Evolutionary conservation across 768 basidiomycete species (phyloP).

Genomic region (Fomitopsis pulvina): DNA sequence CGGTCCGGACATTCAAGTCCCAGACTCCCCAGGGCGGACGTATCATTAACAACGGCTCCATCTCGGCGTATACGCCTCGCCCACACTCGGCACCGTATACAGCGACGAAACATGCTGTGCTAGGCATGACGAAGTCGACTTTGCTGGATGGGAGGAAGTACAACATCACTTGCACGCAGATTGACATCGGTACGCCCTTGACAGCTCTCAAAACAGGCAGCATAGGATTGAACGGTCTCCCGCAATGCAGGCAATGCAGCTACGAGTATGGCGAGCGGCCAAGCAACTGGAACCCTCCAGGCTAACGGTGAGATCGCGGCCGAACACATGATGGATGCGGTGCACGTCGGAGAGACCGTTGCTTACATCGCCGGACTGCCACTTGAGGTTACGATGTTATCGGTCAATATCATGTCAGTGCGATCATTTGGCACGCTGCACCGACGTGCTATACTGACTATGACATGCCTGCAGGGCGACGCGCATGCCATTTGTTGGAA

Average conservation of each 20-base stretch:
- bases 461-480: conserved; percentile 38
- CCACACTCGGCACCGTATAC: conserved; percentile 62
- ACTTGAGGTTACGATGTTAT: conserved; percentile 59
- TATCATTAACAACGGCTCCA: conserved; percentile 76
- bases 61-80: conserved; percentile 66
- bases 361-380: conserved; percentile 70
- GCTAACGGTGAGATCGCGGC: conserved; percentile 51
- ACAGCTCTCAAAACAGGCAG: neutral
- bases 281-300: conserved; percentile 51
- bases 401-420: conserved; percentile 69
- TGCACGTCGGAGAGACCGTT: conserved; percentile 65
- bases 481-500: conserved; percentile 39
- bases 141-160: conserved; percentile 70
- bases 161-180: conserved; percentile 72
- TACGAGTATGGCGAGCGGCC: conserved; percentile 48
- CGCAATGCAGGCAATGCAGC: conserved; percentile 58
- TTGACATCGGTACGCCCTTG: conserved; percentile 66
- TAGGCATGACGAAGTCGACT: conserved; percentile 69
- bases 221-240: neutral
- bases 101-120: conserved; percentile 73
- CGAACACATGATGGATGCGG: conserved; percentile 65
- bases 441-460: neutral
- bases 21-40: conserved; percentile 61
- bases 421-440: neutral
- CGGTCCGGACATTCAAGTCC: conserved; percentile 63